phyloP scores from a whole-genome alignment of 2,329 filamentous ascomycete genomes.

The Penicillium digitatum region DNA sequence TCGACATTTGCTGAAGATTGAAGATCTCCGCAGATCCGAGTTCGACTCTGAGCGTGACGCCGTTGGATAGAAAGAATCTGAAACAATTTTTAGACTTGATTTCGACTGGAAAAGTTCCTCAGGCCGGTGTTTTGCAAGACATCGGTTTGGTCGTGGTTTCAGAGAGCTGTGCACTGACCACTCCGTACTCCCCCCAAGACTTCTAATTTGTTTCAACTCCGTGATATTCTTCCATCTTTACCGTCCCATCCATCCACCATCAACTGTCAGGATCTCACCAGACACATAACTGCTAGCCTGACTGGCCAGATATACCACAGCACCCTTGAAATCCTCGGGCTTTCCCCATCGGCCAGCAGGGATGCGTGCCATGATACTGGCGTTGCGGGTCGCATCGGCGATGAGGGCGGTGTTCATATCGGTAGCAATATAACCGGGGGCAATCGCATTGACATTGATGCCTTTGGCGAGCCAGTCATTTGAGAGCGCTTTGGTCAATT shows the following conservation, averaged over 20 bases:
- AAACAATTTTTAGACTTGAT: no score
- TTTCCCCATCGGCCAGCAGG: conserved; percentile 78
- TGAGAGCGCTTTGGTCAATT: conserved; percentile 50
- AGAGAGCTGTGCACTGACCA: neutral
- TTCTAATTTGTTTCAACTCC: no score
- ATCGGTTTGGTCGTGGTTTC: conserved; percentile 6
- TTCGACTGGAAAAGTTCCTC: no score
- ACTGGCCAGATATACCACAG: conserved; percentile 71
- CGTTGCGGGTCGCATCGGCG: conserved; percentile 63
- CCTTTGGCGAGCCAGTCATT: conserved; percentile 49
- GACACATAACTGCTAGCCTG: conserved; percentile 75
- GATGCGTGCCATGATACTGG: conserved; percentile 73
- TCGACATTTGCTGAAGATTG: conserved; percentile 6
- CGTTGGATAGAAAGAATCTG: neutral
- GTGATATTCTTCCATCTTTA: conserved; percentile 37
- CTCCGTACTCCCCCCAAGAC: no score
- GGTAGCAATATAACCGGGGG: conserved; percentile 47
- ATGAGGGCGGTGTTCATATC: conserved; percentile 89
- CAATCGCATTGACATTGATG: conserved; percentile 60
- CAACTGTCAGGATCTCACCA: conserved; percentile 76
- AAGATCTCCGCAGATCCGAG: conserved; percentile 12
- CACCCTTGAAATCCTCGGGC: conserved; percentile 85
- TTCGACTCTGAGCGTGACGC: conserved; percentile 14
- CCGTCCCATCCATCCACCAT: conserved; percentile 91
- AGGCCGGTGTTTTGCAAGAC: neutral